Conservation (phyloP, 106 monocot genomes). For the Chionographis japonica region DNA sequence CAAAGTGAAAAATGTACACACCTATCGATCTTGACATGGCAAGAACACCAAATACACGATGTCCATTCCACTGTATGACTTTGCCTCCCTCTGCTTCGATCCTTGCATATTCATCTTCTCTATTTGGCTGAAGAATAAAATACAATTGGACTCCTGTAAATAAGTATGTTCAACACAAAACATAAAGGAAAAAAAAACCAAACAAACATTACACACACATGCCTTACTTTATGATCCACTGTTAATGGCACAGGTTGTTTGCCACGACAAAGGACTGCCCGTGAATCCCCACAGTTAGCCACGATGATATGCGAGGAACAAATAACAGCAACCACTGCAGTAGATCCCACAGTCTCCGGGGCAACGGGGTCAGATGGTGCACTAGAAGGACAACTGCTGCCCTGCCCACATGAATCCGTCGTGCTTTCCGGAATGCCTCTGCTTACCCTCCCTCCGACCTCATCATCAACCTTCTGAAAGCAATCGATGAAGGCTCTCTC, state of each 20-base stretch:
- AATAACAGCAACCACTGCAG: constrained; percentile 77
- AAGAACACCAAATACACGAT: constrained; percentile 77
- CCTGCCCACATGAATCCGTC: constrained; percentile 7
- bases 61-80: constrained; percentile 86
- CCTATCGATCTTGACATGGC: constrained; percentile 90
- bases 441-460: constrained; percentile 50
- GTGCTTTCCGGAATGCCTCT: constrained; percentile 4
- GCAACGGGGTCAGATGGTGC: constrained; percentile 53
- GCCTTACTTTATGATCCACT: constrained; percentile 83
- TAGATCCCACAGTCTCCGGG: constrained; percentile 86
- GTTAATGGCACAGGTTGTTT: constrained; percentile 73
- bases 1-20: constrained; percentile 18
- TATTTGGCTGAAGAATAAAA: constrained; percentile 54
- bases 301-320: constrained; percentile 86
- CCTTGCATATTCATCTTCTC: constrained; percentile 74
- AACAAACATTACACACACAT: neutral
- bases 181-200: neutral
- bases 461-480: constrained; percentile 63
- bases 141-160: neutral
- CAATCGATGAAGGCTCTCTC: constrained; percentile 42
- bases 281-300: constrained; percentile 94
- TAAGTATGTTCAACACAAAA: neutral
- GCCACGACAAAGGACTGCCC: constrained; percentile 84
- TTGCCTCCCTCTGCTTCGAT: constrained; percentile 81
- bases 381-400: neutral